Conservation (phyloP, 169 alveolate species). For the Eimeria maxima region DNA sequence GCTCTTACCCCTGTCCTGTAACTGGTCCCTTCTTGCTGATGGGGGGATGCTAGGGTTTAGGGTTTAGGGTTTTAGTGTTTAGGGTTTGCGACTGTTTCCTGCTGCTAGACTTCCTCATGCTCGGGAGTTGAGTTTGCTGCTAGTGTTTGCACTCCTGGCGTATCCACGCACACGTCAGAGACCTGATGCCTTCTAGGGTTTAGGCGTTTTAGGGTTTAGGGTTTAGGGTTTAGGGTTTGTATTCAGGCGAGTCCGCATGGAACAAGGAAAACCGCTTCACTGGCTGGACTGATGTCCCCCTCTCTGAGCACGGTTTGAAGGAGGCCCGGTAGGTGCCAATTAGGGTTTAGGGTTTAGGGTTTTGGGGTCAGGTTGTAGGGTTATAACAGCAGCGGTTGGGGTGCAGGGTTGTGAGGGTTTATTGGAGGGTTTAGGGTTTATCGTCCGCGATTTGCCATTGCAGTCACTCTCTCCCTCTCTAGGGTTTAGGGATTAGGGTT, state of each 20-base stretch:
- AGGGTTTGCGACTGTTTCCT: background rate
- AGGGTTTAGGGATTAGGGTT: background rate
- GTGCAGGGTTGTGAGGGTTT: background rate
- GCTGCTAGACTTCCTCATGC: too few relatives aligned
- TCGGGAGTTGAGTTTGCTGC: background rate
- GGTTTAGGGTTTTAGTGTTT: background rate
- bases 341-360: constrained; percentile 2
- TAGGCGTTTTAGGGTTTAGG: background rate
- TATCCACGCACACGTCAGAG: too few relatives aligned
- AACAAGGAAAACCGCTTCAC: constrained; percentile 98
- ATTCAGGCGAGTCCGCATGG: constrained; percentile 97
- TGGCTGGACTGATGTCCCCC: constrained; percentile 99
- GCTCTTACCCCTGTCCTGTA: too few relatives aligned
- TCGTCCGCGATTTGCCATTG: background rate
- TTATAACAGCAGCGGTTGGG: too few relatives aligned
- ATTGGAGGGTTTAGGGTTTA: background rate
- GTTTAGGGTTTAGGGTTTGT: constrained; percentile 23
- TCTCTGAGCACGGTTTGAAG: constrained; percentile 95
- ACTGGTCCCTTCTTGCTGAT: too few relatives aligned
- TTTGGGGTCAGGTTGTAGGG: background rate
- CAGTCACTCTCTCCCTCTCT: background rate
- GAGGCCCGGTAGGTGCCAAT: constrained; percentile 93
- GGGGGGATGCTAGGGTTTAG: too few relatives aligned
- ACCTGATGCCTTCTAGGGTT: background rate
- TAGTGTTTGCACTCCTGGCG: background rate